Evolutionary conservation across 805 yeast genomes (phyloP).

Genomic region (Yarrowia porcina): DNA sequence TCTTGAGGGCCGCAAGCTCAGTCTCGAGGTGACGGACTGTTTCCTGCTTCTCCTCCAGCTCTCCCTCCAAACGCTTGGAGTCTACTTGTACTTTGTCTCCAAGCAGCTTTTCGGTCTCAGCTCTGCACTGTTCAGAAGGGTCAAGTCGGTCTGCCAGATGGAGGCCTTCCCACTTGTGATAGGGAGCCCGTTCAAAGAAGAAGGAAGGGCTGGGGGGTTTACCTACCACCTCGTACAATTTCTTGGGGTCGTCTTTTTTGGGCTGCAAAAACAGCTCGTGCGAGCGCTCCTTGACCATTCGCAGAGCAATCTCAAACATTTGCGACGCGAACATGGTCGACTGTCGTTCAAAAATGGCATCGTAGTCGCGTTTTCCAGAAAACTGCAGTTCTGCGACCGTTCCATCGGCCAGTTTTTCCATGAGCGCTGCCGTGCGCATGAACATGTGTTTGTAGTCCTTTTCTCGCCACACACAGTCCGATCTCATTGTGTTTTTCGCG

Average conservation of each 20-base stretch:
- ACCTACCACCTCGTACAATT: not conserved
- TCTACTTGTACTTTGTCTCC: not conserved
- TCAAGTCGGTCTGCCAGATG: not conserved
- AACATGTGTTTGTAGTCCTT: slow-evolving; percentile 10
- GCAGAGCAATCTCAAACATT: slow-evolving; percentile 2
- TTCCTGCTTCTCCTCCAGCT: not conserved
- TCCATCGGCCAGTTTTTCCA: slow-evolving; percentile 5
- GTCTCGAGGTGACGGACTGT: not conserved
- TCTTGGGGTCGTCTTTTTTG: not conserved
- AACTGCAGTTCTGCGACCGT: not conserved
- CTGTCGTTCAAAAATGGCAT: slow-evolving; percentile 7
- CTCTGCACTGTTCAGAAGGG: not conserved
- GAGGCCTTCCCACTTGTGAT: not conserved
- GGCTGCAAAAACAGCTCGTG: slow-evolving; percentile 6
- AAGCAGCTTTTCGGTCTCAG: not conserved
- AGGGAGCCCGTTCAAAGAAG: not conserved
- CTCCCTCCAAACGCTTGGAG: not conserved
- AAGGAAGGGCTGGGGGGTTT: not conserved
- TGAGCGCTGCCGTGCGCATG: slow-evolving; percentile 17
- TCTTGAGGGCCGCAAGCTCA: not conserved
- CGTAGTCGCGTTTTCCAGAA: slow-evolving; percentile 3
- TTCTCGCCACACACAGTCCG: slow-evolving; percentile 1
- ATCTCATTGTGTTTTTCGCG: not conserved
- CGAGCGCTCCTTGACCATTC: not conserved
- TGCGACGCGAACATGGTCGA: slow-evolving; percentile 1